Evolutionary conservation across 805 yeast genomes (phyloP), one percentile per base, ranked within the genome.

Genomic region (Candida saitoana): DNA sequence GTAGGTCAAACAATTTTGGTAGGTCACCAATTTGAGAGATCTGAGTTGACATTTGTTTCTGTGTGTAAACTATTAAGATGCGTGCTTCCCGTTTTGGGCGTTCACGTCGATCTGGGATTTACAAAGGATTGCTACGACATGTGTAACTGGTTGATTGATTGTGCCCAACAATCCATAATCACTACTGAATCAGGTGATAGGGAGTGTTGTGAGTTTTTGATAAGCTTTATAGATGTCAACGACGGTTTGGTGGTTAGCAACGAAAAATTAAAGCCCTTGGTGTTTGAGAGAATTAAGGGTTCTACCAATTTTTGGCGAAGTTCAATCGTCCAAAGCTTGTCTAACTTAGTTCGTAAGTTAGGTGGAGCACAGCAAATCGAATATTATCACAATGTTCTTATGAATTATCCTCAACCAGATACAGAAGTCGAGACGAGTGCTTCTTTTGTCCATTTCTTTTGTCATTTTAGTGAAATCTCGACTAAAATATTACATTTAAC

Each of bases 61-160:
- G 54, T 67, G 0, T 64, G 73, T 25, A 54, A 51, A 25, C 38
- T 74, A 1, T 47, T 72, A 18, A 18, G 35, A 0, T 22, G 48
- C 1, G 54, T 67, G 32, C 44, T 59, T 3, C 52, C 49, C 1
- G 36, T 48, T 0, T 64, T 77, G 67, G 34, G 64, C 1, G 29
- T 38, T 1, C 42, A 39, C 3, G 25, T 37, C 0, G 50, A 56
- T 6, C 53, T 48, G 1, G 53, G 52, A 2, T 51, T 74, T 5
- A 47, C 54, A 15, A 63, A 63, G 3, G 82, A 78, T 38, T 69
- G 71, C 34, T 52, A 51, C 29, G 84, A 80, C 48, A 67, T 81
- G 15, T 60, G 69, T 31, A 54, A 60, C 1, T 81, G 78, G 71
- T 45, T 79, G 6, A 32, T 64, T 2, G 50, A 58, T 14, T 59